These are phyloP conservation scores for Monosporascus cannonballus DNA, from an alignment of 2,329 filamentous ascomycete species.

Conservation along the genomic window DNA sequence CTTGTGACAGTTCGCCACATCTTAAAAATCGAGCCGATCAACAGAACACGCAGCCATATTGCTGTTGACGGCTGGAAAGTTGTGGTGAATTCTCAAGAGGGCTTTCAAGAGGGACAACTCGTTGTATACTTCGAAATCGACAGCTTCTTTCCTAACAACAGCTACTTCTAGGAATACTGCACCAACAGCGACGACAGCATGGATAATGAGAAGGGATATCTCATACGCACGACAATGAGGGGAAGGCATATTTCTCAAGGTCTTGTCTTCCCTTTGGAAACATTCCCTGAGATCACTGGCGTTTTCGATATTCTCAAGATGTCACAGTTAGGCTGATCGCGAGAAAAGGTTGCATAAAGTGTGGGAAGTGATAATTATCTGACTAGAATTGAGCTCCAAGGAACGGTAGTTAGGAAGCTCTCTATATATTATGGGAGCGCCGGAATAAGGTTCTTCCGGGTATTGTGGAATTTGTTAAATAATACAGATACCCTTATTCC, in stretches of 20 bases:
- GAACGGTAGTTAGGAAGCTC: too few relatives aligned
- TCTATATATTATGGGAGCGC: too few relatives aligned
- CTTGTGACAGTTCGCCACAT: constrained; percentile 23
- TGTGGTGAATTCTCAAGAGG: constrained; percentile 4
- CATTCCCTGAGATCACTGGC: constrained; percentile 14
- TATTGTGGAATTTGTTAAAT: too few relatives aligned
- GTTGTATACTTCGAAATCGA: constrained; percentile 28
- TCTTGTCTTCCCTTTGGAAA: constrained; percentile 15
- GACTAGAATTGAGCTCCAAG: too few relatives aligned
- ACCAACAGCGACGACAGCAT: background rate
- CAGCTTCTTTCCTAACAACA: constrained; percentile 21
- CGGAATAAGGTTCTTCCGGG: too few relatives aligned
- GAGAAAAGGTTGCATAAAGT: too few relatives aligned
- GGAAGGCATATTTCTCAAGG: constrained; percentile 22
- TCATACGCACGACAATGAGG: constrained; percentile 14
- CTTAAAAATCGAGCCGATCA: constrained; percentile 5
- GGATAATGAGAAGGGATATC: constrained; percentile 14
- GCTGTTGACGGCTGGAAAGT: constrained; percentile 25
- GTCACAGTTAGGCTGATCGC: too few relatives aligned
- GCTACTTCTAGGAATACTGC: constrained; percentile 17
- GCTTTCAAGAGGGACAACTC: constrained; percentile 15
- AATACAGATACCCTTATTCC: too few relatives aligned
- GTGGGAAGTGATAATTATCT: too few relatives aligned
- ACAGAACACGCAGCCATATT: constrained; percentile 3
- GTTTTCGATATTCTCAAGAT: constrained; percentile 7